Conservation (phyloP, 257 asterid species). For the Anisodus acutangulus region DNA sequence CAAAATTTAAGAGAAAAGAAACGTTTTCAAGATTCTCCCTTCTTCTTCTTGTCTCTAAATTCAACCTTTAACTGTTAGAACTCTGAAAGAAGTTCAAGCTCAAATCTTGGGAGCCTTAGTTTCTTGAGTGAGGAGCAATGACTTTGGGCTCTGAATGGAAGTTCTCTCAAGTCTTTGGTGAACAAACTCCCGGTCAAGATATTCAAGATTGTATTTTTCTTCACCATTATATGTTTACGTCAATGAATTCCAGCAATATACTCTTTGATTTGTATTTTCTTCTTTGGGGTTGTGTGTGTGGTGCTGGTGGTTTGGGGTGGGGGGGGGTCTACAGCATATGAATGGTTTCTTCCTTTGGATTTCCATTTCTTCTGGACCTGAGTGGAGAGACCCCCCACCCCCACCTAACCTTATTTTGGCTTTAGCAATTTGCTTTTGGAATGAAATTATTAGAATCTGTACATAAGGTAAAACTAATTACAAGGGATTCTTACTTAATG, state of each 20-base stretch:
- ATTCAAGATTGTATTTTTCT: conserved; percentile 56
- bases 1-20: not conserved
- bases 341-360: no score
- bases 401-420: no score
- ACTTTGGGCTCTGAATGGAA: conserved; percentile 51
- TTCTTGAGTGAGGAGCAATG: conserved; percentile 33
- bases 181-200: conserved; percentile 61
- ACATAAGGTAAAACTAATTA: no score
- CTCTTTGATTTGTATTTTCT: no score
- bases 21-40: not conserved
- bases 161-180: conserved; percentile 30
- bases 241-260: not conserved
- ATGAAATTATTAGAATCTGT: no score
- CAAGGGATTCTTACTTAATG: no score
- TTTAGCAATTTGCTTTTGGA: no score
- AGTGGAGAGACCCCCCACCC: no score
- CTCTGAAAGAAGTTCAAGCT: not conserved
- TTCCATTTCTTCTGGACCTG: no score
- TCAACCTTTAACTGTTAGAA: not conserved
- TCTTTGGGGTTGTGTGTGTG: no score
- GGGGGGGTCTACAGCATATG: no score
- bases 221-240: not conserved
- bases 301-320: no score
- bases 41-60: not conserved
- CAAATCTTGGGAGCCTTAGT: not conserved